Conservation (phyloP, 1,284 basidiomycete genomes). For the Blastosporella zonata region DNA sequence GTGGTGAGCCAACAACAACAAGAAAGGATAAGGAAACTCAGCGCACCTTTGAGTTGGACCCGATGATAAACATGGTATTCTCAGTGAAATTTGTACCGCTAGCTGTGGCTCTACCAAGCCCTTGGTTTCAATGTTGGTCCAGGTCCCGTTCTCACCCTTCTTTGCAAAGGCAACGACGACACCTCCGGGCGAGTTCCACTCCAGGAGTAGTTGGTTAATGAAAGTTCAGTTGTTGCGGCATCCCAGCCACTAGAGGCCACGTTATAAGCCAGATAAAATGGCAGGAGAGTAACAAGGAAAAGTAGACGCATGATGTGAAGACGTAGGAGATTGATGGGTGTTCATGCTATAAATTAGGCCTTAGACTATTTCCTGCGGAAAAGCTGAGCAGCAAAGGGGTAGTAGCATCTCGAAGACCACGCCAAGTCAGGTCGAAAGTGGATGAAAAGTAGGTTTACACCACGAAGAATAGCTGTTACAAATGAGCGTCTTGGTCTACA, state of each 20-base stretch:
- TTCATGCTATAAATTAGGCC: not conserved
- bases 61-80: conserved; percentile 10
- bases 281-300: conserved; percentile 2
- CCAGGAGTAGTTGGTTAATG: conserved; percentile 17
- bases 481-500: too few species aligned
- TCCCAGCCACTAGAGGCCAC: not conserved
- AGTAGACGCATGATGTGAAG: not conserved
- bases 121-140: conserved; percentile 20
- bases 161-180: conserved; percentile 22
- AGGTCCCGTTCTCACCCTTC: conserved; percentile 15
- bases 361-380: not conserved
- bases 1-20: not conserved
- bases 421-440: not conserved
- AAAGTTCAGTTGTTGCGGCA: conserved; percentile 12
- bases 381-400: too few species aligned
- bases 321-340: too few species aligned
- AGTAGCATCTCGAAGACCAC: too few species aligned
- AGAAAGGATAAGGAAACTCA: not conserved
- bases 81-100: conserved; percentile 10
- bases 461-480: too few species aligned
- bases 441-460: not conserved
- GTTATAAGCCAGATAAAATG: not conserved
- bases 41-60: conserved; percentile 13
- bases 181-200: conserved; percentile 24
- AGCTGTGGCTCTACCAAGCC: conserved; percentile 19